Evolutionary conservation across 2,329 filamentous ascomycete species (phyloP).

Genomic region (Trichophyton schoenleinii): DNA sequence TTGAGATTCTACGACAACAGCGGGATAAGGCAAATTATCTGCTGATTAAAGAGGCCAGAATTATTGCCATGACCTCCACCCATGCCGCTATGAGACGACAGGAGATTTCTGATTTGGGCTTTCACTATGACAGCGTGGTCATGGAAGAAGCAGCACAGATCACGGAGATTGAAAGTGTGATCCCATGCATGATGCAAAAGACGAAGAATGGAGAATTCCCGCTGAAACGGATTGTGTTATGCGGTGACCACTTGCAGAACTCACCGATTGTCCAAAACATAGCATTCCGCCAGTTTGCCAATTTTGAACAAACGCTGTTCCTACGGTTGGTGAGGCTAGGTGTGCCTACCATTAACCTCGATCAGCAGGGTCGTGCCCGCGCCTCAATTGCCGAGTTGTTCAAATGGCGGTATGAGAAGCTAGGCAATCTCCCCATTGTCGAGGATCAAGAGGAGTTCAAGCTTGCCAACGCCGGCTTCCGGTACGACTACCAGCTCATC

Average conservation of each 20-base stretch:
- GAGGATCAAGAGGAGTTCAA: slow-evolving; percentile 58
- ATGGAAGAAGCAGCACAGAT: slow-evolving; percentile 99
- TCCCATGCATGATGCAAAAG: slow-evolving; percentile 85
- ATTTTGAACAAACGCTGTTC: slow-evolving; percentile 91
- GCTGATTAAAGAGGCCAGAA: slow-evolving; percentile 86
- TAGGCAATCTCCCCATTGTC: slow-evolving; percentile 69
- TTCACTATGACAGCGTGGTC: slow-evolving; percentile 92
- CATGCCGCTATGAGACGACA: slow-evolving; percentile 89
- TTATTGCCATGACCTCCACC: slow-evolving; percentile 97
- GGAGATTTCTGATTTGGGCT: slow-evolving; percentile 83
- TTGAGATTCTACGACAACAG: slow-evolving; percentile 80
- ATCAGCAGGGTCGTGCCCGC: slow-evolving; percentile 85
- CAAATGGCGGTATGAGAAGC: slow-evolving; percentile 75
- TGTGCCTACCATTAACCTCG: slow-evolving; percentile 79
- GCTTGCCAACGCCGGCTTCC: slow-evolving; percentile 78
- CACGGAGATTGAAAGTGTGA: slow-evolving; percentile 93
- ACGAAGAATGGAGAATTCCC: slow-evolving; percentile 58
- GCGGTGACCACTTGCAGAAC: slow-evolving; percentile 93
- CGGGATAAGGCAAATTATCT: slow-evolving; percentile 94
- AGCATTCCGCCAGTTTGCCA: slow-evolving; percentile 87
- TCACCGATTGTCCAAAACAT: slow-evolving; percentile 90
- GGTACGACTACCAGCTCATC: slow-evolving; percentile 93
- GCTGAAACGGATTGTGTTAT: slow-evolving; percentile 78
- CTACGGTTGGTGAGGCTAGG: slow-evolving; percentile 79
- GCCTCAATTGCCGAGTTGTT: slow-evolving; percentile 81